A percentile compares a stretch with the other conserved stretches of the same genome.
Evolutionary conservation across 2,329 filamentous ascomycete species (phyloP).

Genomic region (Fusarium domesticum): DNA sequence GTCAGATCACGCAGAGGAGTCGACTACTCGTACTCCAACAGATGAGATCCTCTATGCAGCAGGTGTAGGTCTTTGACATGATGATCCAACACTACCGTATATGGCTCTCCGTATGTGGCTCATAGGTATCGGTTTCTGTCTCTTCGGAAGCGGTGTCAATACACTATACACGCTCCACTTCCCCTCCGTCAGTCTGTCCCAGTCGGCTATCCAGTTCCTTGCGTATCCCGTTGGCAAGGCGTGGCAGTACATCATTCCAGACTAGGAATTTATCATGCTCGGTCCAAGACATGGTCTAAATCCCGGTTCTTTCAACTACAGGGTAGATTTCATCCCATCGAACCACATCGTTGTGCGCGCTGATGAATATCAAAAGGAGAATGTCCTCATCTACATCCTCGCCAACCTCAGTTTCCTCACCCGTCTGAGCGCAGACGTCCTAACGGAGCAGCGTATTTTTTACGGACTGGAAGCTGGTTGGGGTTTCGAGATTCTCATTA

Average conservation of each 20-base stretch:
- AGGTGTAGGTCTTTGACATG: constrained; percentile 28
- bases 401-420: constrained; percentile 51
- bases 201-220: constrained; percentile 40
- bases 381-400: constrained; percentile 53
- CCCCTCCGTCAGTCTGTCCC: constrained; percentile 33
- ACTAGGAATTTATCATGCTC: constrained; percentile 29
- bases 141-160: constrained; percentile 38
- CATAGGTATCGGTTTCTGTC: constrained; percentile 38
- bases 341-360: not conserved
- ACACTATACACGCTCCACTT: constrained; percentile 41
- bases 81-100: constrained; percentile 31
- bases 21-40: not conserved
- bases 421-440: constrained; percentile 34
- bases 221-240: constrained; percentile 44
- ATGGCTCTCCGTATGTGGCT: constrained; percentile 41
- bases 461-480: constrained; percentile 44
- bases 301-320: constrained; percentile 39
- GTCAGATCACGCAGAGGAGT: not conserved
- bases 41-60: constrained; percentile 31
- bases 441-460: constrained; percentile 39
- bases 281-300: constrained; percentile 35
- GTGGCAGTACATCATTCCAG: constrained; percentile 33
- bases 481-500: constrained; percentile 49
- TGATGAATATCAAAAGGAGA: constrained; percentile 36
- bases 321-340: constrained; percentile 11